These are phyloP conservation scores for Rhizomucor pusillus DNA, from an alignment of 371 early-diverging fungal genomes.

Conservation along the genomic window DNA sequence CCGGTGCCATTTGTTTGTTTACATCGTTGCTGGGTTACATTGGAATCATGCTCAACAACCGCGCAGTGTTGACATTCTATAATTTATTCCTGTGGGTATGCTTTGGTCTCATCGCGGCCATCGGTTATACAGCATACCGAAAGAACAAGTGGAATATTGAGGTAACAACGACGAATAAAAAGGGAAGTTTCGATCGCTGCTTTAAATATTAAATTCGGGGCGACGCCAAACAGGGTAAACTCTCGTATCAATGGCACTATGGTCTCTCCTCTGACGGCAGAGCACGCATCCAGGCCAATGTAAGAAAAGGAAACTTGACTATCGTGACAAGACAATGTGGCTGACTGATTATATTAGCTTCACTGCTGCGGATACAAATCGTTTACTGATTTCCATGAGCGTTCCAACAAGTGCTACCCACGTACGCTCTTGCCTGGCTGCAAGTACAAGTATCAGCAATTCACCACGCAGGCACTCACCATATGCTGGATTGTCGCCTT, in stretches of 20 bases:
- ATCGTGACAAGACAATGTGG: too few relatives aligned
- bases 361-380: conserved; percentile 61
- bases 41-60: conserved; percentile 58
- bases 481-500: conserved; percentile 55
- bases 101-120: conserved; percentile 52
- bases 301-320: too few relatives aligned
- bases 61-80: conserved; percentile 46
- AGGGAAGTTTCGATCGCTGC: too few relatives aligned
- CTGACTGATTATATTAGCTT: conserved; percentile 27
- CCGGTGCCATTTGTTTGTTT: conserved; percentile 47
- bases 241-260: conserved; percentile 53
- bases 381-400: conserved; percentile 52
- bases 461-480: conserved; percentile 40
- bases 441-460: conserved; percentile 44
- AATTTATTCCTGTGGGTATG: conserved; percentile 56
- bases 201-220: neutral
- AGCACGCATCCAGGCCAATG: conserved; percentile 44
- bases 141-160: conserved; percentile 46
- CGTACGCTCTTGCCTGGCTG: conserved; percentile 57
- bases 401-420: conserved; percentile 60
- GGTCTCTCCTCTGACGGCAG: conserved; percentile 33
- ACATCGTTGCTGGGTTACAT: conserved; percentile 48
- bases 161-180: conserved; percentile 3
- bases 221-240: conserved; percentile 23
- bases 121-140: conserved; percentile 57